These are phyloP conservation scores for Stentor coeruleus DNA, from an alignment of 73 alveolate species.

Conservation along the genomic window DNA sequence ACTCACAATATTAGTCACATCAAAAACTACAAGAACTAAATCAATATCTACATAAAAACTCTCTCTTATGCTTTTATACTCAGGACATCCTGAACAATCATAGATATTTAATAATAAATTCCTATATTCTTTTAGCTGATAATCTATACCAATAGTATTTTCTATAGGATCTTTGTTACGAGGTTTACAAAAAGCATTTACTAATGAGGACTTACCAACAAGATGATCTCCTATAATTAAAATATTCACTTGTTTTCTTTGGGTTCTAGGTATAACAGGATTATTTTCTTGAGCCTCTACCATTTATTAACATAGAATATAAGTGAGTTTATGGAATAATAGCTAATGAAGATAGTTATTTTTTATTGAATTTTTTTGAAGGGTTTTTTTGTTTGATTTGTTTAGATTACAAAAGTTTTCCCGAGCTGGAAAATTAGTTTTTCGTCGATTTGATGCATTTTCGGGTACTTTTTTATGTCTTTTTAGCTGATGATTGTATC, in stretches of 20 bases:
- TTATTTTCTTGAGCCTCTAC: too few relatives aligned
- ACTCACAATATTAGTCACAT: background rate
- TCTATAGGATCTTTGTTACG: background rate
- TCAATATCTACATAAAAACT: background rate
- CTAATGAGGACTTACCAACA: background rate
- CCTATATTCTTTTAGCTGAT: background rate
- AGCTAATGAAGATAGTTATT: too few relatives aligned
- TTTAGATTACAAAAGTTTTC: too few relatives aligned
- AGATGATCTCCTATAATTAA: background rate
- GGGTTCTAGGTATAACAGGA: too few relatives aligned
- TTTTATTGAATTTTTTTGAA: too few relatives aligned
- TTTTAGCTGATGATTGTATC: background rate
- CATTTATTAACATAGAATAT: too few relatives aligned
- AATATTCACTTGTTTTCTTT: background rate
- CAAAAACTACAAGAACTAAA: background rate
- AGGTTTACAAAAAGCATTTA: background rate
- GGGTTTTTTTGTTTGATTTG: background rate
- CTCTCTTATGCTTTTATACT: background rate
- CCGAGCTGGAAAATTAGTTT: background rate
- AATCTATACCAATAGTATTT: background rate
- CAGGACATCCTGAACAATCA: background rate
- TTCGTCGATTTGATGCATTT: background rate
- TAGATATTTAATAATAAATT: too few relatives aligned
- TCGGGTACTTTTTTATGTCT: background rate
- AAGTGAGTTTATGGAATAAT: too few relatives aligned